phyloP scores from a whole-genome alignment of 306 rosid genomes.

The Abrus precatorius region DNA sequence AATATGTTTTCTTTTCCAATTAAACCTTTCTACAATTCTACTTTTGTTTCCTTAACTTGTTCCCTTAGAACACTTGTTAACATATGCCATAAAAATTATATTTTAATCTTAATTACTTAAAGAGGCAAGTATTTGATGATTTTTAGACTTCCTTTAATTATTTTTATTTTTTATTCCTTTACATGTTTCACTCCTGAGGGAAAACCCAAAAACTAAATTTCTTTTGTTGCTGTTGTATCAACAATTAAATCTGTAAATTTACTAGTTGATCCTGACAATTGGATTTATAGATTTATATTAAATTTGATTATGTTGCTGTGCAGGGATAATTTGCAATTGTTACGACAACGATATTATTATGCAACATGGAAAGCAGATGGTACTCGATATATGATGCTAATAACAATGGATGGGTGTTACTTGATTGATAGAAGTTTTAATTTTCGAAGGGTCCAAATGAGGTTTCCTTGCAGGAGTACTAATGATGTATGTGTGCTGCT shows the following conservation, averaged over 20 bases:
- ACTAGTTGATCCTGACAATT: conserved; percentile 26
- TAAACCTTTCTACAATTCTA: too few relatives aligned
- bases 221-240: not conserved
- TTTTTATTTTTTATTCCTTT: conserved; percentile 9
- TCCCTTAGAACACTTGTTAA: too few relatives aligned
- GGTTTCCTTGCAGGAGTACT: conserved; percentile 91
- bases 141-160: not conserved
- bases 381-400: conserved; percentile 97
- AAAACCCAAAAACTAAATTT: not conserved
- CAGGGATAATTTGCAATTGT: conserved; percentile 92
- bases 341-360: conserved; percentile 97
- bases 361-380: conserved; percentile 99
- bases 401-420: conserved; percentile 98
- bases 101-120: not conserved
- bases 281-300: conserved; percentile 36
- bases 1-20: too few relatives aligned
- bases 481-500: conserved; percentile 72
- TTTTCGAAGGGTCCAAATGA: conserved; percentile 98
- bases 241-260: not conserved
- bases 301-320: conserved; percentile 50
- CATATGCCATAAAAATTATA: not conserved
- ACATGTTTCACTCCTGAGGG: not conserved
- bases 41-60: too few relatives aligned
- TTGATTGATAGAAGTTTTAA: conserved; percentile 88
- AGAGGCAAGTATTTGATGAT: conserved; percentile 7